Conservation (phyloP, 2,329 filamentous ascomycete species). For the Albifimbria verrucaria region DNA sequence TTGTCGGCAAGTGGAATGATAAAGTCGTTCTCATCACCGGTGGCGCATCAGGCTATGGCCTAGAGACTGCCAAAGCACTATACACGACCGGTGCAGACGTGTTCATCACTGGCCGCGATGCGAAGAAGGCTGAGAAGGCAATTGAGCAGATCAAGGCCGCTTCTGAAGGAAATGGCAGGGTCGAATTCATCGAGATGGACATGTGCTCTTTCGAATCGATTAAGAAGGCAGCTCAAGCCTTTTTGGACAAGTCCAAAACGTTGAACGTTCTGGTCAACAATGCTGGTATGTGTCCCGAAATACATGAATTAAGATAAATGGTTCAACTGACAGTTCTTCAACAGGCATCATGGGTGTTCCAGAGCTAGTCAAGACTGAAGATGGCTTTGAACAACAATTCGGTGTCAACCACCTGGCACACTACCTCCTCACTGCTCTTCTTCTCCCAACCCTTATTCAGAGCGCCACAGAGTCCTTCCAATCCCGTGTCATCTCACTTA, state of each 20-base stretch:
- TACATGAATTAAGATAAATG: neutral
- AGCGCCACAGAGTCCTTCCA: constrained; percentile 33
- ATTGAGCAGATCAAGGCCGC: constrained; percentile 12
- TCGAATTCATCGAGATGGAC: constrained; percentile 31
- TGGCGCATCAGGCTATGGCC: constrained; percentile 38
- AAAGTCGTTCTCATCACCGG: constrained; percentile 41
- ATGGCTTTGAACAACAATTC: constrained; percentile 49
- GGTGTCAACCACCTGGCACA: constrained; percentile 49
- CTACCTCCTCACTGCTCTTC: constrained; percentile 38
- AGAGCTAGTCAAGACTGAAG: constrained; percentile 27
- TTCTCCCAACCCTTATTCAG: constrained; percentile 39
- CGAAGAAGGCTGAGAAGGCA: constrained; percentile 23
- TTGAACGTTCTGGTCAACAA: constrained; percentile 37
- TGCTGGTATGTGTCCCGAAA: constrained; percentile 24
- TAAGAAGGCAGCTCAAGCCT: constrained; percentile 15
- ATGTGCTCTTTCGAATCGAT: constrained; percentile 27
- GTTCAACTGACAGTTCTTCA: neutral
- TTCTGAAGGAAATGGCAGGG: constrained; percentile 13
- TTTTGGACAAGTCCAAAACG: constrained; percentile 11
- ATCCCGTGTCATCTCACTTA: constrained; percentile 43
- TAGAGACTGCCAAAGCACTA: constrained; percentile 40
- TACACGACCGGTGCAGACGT: constrained; percentile 39
- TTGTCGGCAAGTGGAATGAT: constrained; percentile 23
- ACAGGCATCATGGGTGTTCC: constrained; percentile 34
- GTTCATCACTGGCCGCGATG: constrained; percentile 39